Base-by-base conservation (phyloP, 2,329 filamentous ascomycete species). In the Neofusicoccum kwambonambiense region DNA sequence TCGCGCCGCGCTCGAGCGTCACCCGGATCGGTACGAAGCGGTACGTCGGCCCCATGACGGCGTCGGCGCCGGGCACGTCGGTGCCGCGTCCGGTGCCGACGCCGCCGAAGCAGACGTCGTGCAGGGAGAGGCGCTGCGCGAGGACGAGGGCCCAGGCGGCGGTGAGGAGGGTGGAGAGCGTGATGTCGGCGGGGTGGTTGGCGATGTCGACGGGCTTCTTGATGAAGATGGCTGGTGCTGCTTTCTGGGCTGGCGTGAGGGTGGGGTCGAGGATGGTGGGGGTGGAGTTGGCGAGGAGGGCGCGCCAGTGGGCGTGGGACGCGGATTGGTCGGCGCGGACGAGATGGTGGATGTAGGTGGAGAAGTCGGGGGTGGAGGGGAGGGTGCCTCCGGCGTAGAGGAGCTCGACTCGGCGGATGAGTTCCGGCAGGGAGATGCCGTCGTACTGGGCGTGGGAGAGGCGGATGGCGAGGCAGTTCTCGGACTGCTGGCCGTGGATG, bases 361-460 rank as follows among this genome's bases (percentile, higher is more conserved):
- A 79, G 70, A 82, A 84, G 0, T 81, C 80, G 3, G 78, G 51
- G n/a, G 73, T 66, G 66, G 69, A 64, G 0, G 72, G 63, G 4
- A 78, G 63, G 0, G 67, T 39, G 6, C 67, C 66, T 7, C 77
- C 79, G 47, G 79, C 71, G 57, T 84, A 87, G 5, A 88, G 78
- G 0, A 81, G 80, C 3, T 84, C 84, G 45, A 90, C 82, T 70
- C 89, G 86, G 17, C 80, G 81, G 65, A 90, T 82, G 19, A 90
- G 81, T n/a, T 82, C 77, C 0, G 87, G 84, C 8, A 90, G 80
- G 68, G 85, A 90, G 22, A 90, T 87, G 67, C 88, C 88, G 68
- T 90, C 88, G 71, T 90, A 90, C 69, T 90, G 88, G 0, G 88
- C 86, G 73, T 90, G 88, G 0, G 87, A 90, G 64, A 90, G 83